phyloP scores from a whole-genome alignment of 129 eudicot species.

The Chrysanthemum lavandulifolium region DNA sequence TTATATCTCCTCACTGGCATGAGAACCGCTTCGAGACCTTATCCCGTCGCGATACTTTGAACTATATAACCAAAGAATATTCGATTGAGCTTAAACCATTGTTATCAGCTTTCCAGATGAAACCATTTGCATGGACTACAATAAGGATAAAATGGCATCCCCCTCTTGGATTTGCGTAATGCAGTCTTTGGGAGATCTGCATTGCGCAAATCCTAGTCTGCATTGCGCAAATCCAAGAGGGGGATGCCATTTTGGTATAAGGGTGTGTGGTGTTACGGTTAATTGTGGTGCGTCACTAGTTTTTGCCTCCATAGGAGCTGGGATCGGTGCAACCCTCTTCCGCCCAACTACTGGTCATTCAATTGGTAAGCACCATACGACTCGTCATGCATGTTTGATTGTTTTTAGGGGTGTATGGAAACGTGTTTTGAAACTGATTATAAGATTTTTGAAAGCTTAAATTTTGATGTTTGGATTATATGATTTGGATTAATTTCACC shows the following conservation, averaged over 20 bases:
- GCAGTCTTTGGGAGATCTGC: no score
- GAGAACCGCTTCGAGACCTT: conserved; percentile 32
- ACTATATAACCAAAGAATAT: conserved; percentile 45
- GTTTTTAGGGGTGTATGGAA: background rate
- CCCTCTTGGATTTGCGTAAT: no score
- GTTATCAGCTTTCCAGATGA: conserved; percentile 67
- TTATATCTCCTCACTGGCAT: conserved; percentile 44
- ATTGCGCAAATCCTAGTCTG: conserved; percentile 35
- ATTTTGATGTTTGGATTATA: background rate
- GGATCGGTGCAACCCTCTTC: conserved; percentile 63
- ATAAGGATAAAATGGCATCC: background rate
- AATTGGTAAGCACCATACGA: conserved; percentile 49
- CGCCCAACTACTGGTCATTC: conserved; percentile 85
- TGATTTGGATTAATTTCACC: background rate
- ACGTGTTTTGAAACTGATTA: background rate
- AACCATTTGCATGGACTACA: conserved; percentile 42
- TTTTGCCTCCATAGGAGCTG: conserved; percentile 97
- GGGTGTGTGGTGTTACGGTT: conserved; percentile 44
- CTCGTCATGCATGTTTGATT: background rate
- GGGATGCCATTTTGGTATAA: conserved; percentile 71
- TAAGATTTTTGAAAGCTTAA: background rate
- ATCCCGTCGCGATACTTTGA: conserved; percentile 39
- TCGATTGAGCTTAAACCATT: conserved; percentile 61
- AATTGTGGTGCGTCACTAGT: conserved; percentile 66
- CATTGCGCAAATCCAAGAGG: conserved; percentile 74